Evolutionary conservation across 768 basidiomycete genomes (phyloP), one percentile per base, ranked within the genome.

Genomic region (Russula dissimulans): DNA sequence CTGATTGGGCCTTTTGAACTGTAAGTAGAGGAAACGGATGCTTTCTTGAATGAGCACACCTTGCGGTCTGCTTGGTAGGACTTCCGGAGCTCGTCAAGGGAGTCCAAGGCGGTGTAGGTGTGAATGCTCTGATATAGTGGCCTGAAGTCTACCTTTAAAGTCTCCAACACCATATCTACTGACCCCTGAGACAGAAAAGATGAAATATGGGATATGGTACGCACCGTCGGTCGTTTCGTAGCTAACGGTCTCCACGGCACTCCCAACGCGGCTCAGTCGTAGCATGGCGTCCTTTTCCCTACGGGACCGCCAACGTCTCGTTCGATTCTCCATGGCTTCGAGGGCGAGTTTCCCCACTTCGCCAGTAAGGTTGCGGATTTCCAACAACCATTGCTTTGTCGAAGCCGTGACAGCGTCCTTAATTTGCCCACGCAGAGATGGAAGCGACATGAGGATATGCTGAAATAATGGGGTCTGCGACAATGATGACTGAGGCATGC

Each of bases 31-130:
- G 17, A 46, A 38, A 12, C 11, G 39, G 9, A 41, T 5, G 17
- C 26, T 34, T 39, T 7, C 11, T 39, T 12, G n/a, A 12, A 50
- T 6, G 48, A 12, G 58, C 71, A 41, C 68, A 86, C 93, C 79
- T 95, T 93, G 69, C 97, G 83, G 72, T 99, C 97, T n/a, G 90
- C 91, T 73, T 98, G 95, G 68, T 97, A 99, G 36, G 87, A 95
- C 55, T 80, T 82, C 57, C 92, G 91, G 10, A 98, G 79, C 65
- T 95, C 94, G 44, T 89, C 87, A 41, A 95, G 79, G n/a, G 87
- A 86, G 69, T 95, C 91, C 22, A 99, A 78, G 5, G 93, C 84
- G 58, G 88, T 84, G 72, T 98, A 95, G 62, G 97, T 97, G 68
- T 97, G 97, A 54, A 99, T 94, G 71, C 93, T 95, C 73, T 97